Conservation (phyloP, 2,329 filamentous ascomycete genomes). For the Alternaria sp. region DNA sequence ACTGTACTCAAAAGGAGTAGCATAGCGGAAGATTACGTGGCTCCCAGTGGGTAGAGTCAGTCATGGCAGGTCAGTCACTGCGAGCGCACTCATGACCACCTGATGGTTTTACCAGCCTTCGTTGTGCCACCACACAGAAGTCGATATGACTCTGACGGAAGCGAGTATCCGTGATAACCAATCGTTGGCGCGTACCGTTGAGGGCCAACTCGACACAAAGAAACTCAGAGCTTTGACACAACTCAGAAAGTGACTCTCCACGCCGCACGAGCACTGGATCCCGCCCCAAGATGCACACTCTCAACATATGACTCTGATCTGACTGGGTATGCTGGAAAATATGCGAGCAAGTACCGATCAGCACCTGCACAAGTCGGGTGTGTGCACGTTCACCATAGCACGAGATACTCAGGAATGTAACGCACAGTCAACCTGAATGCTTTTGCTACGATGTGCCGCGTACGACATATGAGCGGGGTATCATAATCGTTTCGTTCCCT, state of each 20-base stretch:
- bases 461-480: not conserved
- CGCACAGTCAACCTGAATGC: not conserved
- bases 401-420: not conserved
- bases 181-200: not conserved
- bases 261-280: not conserved
- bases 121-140: not conserved
- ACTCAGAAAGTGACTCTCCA: not conserved
- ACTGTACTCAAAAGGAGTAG: too few species aligned
- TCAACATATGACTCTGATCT: not conserved
- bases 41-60: too few species aligned
- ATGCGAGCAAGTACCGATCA: not conserved
- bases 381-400: not conserved
- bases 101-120: not conserved
- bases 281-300: not conserved
- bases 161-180: not conserved
- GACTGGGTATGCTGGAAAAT: not conserved
- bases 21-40: too few species aligned
- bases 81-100: too few species aligned
- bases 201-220: not conserved
- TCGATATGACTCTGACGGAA: not conserved
- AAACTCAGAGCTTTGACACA: not conserved
- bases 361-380: not conserved
- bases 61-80: too few species aligned
- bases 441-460: not conserved
- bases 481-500: slow-evolving; percentile 6